phyloP scores from a whole-genome alignment of 2,329 filamentous ascomycete species.

The Juglanconis oblonga region DNA sequence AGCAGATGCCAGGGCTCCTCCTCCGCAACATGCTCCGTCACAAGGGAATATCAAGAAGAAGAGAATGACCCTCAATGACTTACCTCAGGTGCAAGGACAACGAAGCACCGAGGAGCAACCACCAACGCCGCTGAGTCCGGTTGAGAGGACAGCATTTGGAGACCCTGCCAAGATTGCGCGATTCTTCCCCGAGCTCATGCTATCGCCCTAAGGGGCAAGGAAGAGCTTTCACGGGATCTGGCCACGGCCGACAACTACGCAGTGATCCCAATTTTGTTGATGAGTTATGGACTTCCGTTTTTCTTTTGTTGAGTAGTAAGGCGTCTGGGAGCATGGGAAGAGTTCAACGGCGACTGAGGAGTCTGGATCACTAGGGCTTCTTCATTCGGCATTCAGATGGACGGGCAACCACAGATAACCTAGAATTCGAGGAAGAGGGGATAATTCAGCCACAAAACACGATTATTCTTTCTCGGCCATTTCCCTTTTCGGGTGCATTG shows the following conservation, averaged over 20 bases:
- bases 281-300: background rate
- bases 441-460: background rate
- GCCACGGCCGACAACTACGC: background rate
- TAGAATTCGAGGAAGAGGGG: background rate
- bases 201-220: slow-evolving; percentile 17
- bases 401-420: background rate
- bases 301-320: background rate
- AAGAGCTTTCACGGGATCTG: no score
- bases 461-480: background rate
- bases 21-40: slow-evolving; percentile 24
- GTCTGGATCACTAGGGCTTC: background rate
- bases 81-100: slow-evolving; percentile 21
- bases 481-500: background rate
- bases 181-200: slow-evolving; percentile 34
- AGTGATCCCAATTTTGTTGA: background rate
- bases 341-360: background rate
- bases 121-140: slow-evolving; percentile 23
- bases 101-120: slow-evolving; percentile 17
- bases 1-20: slow-evolving; percentile 11
- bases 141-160: slow-evolving; percentile 32
- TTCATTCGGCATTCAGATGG: background rate
- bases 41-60: slow-evolving; percentile 40
- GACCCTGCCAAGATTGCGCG: slow-evolving; percentile 37
- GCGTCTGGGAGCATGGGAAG: background rate
- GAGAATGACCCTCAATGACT: slow-evolving; percentile 30